A percentile compares a stretch with the other conserved stretches of the same genome.
phyloP scores from a whole-genome alignment of 208 protist species.

The Crithidia thermophila region DNA sequence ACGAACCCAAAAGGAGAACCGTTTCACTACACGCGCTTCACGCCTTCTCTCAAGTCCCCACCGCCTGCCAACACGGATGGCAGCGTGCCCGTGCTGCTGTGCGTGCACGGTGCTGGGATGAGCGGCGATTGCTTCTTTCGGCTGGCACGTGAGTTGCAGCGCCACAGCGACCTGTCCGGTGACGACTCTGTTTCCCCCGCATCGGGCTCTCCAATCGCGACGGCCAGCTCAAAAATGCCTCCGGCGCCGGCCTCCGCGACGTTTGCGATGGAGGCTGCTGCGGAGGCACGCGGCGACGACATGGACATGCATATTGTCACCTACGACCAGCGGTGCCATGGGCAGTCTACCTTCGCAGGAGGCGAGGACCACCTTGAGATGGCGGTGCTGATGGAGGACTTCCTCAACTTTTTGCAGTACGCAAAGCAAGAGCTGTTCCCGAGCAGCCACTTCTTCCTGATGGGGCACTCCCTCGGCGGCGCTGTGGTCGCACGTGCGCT shows the following conservation, averaged over 20 bases:
- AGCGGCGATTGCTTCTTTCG: conserved; percentile 72
- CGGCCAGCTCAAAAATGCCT: background rate
- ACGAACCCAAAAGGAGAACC: conserved; percentile 43
- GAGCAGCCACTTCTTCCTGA: conserved; percentile 53
- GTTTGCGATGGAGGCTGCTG: conserved; percentile 1
- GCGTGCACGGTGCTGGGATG: conserved; percentile 92
- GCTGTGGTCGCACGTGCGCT: conserved; percentile 66
- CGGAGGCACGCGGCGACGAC: conserved; percentile 30
- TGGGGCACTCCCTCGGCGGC: conserved; percentile 91
- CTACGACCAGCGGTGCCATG: conserved; percentile 91
- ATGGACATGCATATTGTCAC: conserved; percentile 60
- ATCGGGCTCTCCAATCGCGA: background rate
- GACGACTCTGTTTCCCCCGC: background rate
- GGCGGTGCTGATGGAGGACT: conserved; percentile 70
- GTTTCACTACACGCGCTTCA: conserved; percentile 60
- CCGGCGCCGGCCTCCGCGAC: background rate
- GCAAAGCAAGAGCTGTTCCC: conserved; percentile 50
- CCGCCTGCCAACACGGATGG: conserved; percentile 8
- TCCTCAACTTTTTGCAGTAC: conserved; percentile 46
- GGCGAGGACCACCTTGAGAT: conserved; percentile 73
- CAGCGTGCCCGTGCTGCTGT: conserved; percentile 71
- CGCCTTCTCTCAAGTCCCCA: conserved; percentile 12
- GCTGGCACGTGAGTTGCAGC: conserved; percentile 47
- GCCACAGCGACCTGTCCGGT: background rate
- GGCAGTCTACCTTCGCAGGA: conserved; percentile 64